Evolutionary conservation across 352 stramenopile species (phyloP), one percentile per base, ranked within the genome.

Genomic region (Phytophthora gonapodyides): DNA sequence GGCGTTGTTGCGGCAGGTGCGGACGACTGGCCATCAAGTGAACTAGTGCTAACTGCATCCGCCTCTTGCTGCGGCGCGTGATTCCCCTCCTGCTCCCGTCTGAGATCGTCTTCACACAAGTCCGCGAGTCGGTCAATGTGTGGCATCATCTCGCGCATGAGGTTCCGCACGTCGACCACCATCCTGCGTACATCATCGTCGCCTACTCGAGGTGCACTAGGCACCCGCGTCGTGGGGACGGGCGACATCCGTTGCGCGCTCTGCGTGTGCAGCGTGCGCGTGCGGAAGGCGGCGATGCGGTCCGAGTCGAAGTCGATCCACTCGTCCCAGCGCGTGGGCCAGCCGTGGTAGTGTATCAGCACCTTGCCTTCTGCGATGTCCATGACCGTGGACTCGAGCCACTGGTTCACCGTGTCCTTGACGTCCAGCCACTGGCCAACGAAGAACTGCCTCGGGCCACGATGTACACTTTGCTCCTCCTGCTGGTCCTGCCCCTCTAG

Each of bases 401-500:
- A 99, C 59, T 99, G 96, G 71, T 98, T 97, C 24, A 99, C 96
- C 0, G 97, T 99, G 71, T 99, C 97, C 55, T 97, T 91, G 24
- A 97, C 94, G 74, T 99, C 97, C 5, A 99, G 73, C 96, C 96
- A 99, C 69, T 99, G 97, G 0, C 97, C 97, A 17, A 96, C 76
- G 61, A 89, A 91, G 57, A 94, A 93, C 15, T 69, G 75, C 7
- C 84, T 70, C 1, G 63, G 72, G 2, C 75, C 68, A 33, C 84
- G 76, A 1, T 55, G 67, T 3, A 67, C 48, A 11, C 30, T 12
- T 12, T n/a, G 12, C 37, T 40, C 38, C 10, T 37, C 6, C 48
- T 67, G 35, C 53, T 47, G 41, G 43, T 62, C 1, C 10, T 58
- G 36, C 19, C 37, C 13, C 36, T 44, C 54, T 11, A 40, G 5